phyloP scores from a whole-genome alignment of 805 yeast species.

The Yarrowia porcina region DNA sequence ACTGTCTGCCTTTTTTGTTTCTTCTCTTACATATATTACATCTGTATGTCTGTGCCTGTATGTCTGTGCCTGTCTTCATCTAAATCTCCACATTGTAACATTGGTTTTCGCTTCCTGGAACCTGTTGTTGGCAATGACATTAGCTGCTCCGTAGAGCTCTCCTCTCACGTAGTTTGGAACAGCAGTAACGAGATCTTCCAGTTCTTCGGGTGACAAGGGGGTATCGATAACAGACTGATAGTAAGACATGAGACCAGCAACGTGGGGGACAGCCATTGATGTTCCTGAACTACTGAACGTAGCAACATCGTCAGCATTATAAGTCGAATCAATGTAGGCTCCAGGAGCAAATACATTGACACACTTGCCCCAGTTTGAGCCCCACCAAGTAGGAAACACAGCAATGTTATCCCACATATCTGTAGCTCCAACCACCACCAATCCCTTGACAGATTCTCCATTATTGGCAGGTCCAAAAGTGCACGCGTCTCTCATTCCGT shows the following conservation, averaged over 20 bases:
- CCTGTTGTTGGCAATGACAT: constrained; percentile 1
- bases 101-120: constrained; percentile 34
- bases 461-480: constrained; percentile 20
- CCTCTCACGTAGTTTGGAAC: constrained; percentile 1
- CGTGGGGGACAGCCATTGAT: constrained; percentile 96
- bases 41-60: too few species aligned
- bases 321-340: constrained; percentile 68
- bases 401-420: constrained; percentile 21
- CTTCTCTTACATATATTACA: too few species aligned
- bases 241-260: constrained; percentile 84
- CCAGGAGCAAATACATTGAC: constrained; percentile 98
- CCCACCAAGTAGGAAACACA: not conserved
- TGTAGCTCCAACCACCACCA: constrained; percentile 19
- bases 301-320: constrained; percentile 33
- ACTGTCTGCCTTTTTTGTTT: too few species aligned
- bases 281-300: constrained; percentile 62
- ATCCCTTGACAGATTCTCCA: constrained; percentile 7
- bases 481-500: constrained; percentile 11
- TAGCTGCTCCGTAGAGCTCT: constrained; percentile 10
- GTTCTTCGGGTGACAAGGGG: not conserved
- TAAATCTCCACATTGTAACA: not conserved
- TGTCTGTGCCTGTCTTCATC: too few species aligned
- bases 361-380: constrained; percentile 60
- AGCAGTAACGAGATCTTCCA: constrained; percentile 7
- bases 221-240: constrained; percentile 40